Percentiles rank a stretch among this genome's conserved stretches.
Conservation (phyloP, 805 yeast genomes). For the Hyphopichia homilentoma region DNA sequence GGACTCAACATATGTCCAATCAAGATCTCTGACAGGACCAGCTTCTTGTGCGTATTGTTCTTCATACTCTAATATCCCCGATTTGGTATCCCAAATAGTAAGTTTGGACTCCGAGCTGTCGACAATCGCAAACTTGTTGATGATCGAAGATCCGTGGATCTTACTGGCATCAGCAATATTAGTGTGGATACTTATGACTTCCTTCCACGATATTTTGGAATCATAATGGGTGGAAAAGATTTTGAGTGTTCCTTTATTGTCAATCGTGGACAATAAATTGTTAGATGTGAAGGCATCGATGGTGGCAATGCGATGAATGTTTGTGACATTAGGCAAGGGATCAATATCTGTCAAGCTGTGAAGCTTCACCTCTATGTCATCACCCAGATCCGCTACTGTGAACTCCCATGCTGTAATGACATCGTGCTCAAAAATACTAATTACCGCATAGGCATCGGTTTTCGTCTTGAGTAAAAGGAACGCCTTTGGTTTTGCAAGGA, state of each 20-base stretch:
- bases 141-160: conserved; percentile 66
- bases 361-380: conserved; percentile 3
- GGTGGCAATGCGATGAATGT: conserved; percentile 44
- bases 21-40: conserved; percentile 61
- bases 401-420: conserved; percentile 42
- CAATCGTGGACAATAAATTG: conserved; percentile 53
- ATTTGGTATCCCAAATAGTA: conserved; percentile 75
- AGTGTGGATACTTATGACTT: conserved; percentile 49
- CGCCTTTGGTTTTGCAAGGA: conserved; percentile 16
- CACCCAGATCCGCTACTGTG: conserved; percentile 10
- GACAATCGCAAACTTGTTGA: conserved; percentile 73
- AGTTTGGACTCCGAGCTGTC: conserved; percentile 48
- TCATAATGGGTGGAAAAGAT: conserved; percentile 23
- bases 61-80: conserved; percentile 63
- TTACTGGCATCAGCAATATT: conserved; percentile 49
- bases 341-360: neutral
- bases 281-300: conserved; percentile 54
- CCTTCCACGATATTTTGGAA: conserved; percentile 48
- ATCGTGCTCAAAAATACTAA: conserved; percentile 45
- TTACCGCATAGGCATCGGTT: conserved; percentile 32
- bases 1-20: conserved; percentile 70
- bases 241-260: conserved; percentile 30
- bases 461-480: conserved; percentile 15
- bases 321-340: conserved; percentile 32
- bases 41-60: conserved; percentile 32